Base-by-base conservation (phyloP, 2,329 filamentous ascomycete genomes). In the Fusarium agapanthi region DNA sequence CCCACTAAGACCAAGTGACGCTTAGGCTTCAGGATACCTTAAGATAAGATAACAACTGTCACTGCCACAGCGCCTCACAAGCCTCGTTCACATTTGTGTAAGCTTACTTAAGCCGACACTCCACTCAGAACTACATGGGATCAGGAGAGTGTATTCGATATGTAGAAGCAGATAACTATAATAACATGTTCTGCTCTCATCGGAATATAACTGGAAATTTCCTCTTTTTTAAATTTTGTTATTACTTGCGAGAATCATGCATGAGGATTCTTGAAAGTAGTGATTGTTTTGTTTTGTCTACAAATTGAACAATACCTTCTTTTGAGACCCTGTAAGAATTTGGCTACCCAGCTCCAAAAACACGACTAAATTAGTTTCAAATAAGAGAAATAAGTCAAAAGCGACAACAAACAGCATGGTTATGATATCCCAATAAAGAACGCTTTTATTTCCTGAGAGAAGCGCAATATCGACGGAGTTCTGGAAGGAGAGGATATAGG, bases 1-100 rank as follows among this genome's bases (percentile, higher is more conserved):
- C 65, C 61, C 35, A 48, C 56, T 34, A 26, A 66, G 61, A 45
- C 43, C 45, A 37, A 66, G 61, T 60, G 44, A 61, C 64, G 56
- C 38, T 38, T 48, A 50, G 62, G 44, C 62, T 37, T 15, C 53
- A 40, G 24, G 48, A 43, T 30, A n/a, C n/a, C n/a, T n/a, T n/a
- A 47, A 59, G 60, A 62, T 62, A 62, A 62, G 60, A 41, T 62
- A 40, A 35, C 40, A 57, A 48, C 14, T 12, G n/a, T 34, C n/a
- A 28, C 38, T 22, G 38, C 24, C 55, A 58, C 50, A 30, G 20
- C 51, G 28, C 35, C 37, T 32, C 40, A 48, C 32, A 57, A 45
- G 38, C 54, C 30, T 18, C 51, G 6, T 47, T 24, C 13, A 3
- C 20, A 38, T 28, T 18, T 13, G 18, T 10, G n/a, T 35, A 6